phyloP scores from a whole-genome alignment of 2,329 filamentous ascomycete species.

The Colletotrichum spinosum region DNA sequence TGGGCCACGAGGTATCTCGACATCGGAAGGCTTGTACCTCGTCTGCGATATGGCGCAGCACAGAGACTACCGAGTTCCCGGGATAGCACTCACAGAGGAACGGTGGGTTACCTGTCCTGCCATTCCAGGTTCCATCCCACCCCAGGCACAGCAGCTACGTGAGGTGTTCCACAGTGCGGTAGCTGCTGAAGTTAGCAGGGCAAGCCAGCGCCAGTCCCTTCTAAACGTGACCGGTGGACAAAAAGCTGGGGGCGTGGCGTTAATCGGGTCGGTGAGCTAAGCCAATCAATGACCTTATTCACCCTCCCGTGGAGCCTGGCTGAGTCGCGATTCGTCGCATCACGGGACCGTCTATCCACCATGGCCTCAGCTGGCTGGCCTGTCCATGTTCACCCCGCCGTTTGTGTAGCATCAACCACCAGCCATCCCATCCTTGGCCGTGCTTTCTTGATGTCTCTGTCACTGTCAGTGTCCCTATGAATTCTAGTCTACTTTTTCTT shows the following conservation, averaged over 20 bases:
- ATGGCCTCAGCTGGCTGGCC: constrained; percentile 23
- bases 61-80: constrained; percentile 21
- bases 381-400: constrained; percentile 35
- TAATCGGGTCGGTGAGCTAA: constrained; percentile 11
- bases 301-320: constrained; percentile 24
- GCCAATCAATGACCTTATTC: constrained; percentile 20
- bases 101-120: constrained; percentile 25
- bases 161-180: neutral
- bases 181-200: neutral
- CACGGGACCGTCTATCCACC: constrained; percentile 5
- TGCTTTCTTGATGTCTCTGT: constrained; percentile 13
- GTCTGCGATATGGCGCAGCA: neutral
- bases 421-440: constrained; percentile 25
- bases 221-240: constrained; percentile 27
- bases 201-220: constrained; percentile 32
- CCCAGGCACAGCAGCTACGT: constrained; percentile 5
- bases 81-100: constrained; percentile 12
- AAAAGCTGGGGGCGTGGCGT: constrained; percentile 31
- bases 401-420: constrained; percentile 31
- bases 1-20: constrained; percentile 20
- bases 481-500: neutral
- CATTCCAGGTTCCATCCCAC: no score
- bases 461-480: neutral
- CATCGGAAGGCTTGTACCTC: neutral
- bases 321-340: constrained; percentile 26